Percentiles rank a stretch among this genome's conserved stretches.
Conservation (phyloP, 306 rosid genomes). For the Dryas alaskensis region DNA sequence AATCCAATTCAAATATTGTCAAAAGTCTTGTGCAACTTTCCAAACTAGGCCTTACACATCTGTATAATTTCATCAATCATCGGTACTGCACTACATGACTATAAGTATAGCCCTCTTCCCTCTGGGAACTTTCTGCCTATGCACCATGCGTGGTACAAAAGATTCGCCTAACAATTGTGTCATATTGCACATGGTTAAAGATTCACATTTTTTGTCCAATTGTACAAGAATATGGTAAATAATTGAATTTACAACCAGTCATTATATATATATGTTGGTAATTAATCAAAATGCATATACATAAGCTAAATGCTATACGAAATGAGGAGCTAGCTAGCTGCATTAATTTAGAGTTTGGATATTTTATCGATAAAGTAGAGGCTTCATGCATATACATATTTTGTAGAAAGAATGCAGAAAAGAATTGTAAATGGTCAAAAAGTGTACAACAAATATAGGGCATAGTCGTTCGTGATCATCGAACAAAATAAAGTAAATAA, state of each 20-base stretch:
- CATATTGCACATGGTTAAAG: conserved; percentile 5
- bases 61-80: not conserved
- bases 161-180: conserved; percentile 1
- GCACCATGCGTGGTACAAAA: not conserved
- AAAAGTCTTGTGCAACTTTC: not conserved
- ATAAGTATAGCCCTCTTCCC: not conserved
- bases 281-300: not conserved
- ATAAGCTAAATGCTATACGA: too few species aligned
- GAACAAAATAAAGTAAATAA: conserved; percentile 19
- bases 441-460: conserved; percentile 16
- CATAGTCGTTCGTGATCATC: conserved; percentile 22
- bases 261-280: not conserved
- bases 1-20: not conserved
- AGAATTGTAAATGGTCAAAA: conserved; percentile 41
- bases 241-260: not conserved
- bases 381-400: not conserved
- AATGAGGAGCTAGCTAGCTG: too few species aligned
- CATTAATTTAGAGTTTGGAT: too few species aligned
- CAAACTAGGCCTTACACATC: not conserved
- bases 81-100: conserved; percentile 4
- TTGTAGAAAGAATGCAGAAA: conserved; percentile 1
- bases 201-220: not conserved
- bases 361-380: conserved; percentile 9
- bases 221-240: not conserved
- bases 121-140: not conserved